Base-by-base conservation (phyloP, 805 yeast genomes). In the Yamadazyma endophytica region DNA sequence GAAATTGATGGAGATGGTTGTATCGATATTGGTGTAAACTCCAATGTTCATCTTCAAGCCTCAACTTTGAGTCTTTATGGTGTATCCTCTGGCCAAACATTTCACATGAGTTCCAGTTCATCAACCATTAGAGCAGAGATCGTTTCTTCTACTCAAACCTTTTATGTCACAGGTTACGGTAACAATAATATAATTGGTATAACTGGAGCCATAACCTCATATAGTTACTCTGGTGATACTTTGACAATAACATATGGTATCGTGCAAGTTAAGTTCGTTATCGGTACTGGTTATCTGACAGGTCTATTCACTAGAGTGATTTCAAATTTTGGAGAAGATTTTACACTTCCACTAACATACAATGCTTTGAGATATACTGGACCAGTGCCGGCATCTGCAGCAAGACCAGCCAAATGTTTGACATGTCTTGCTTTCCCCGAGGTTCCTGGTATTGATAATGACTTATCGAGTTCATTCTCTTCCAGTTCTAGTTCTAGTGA, bases 1-100 rank as follows among this genome's bases (percentile, higher is more conserved):
- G 26, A 24, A 14, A 42, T 57, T 23, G 7, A 15, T 3, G 62
- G 62, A 16, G 16, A 37, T n/a, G 64, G 64, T 18, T 57, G 64
- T 45, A 39, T 54, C 13, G 38, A 29, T 28, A 44, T 45, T 13
- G 51, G 37, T 11, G 32, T 6, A 4, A 24, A 37, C 16, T 26
- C 46, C n/a, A 30, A 35, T 16, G 31, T 37, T n/a, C 31, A 16
- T 19, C 13, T 43, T 29, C 29, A 33, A 11, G 34, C 29, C 8
- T 11, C 36, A 1, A 9, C 27, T 6, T 26, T 38, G 8, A 38
- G 36, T 9, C 24, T 15, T 7, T 18, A 13, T 14, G 17, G 24
- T 2, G 32, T 39, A 13, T 35, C 24, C n/a, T 4, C 24, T 3
- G 33, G 26, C 8, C 52, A 47, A 35, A 29, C 32, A 11, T 29